Evolutionary conservation across 2,329 filamentous ascomycete genomes (phyloP), one percentile per base, ranked within the genome.

Genomic region (Trichoderma sp.): DNA sequence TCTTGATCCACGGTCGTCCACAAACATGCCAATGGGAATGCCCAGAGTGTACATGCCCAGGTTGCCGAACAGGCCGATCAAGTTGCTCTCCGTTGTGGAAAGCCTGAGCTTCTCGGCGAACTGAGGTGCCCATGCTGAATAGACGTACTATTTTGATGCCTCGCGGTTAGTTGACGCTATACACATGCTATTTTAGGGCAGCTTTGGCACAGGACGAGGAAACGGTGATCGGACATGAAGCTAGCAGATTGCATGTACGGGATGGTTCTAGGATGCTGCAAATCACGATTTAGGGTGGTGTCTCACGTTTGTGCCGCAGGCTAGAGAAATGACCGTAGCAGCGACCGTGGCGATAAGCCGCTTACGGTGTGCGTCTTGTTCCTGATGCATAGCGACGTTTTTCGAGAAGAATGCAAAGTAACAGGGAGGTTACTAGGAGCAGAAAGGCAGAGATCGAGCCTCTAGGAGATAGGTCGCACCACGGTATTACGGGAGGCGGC

Each of bases 81-180:
- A 85, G 84, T 99, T 98, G 84, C 91, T 95, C 84, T 98, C 89
- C 3, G 96, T 98, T n/a, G 97, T 93, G 16, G 95, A 95, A 77
- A 98, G 90, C 82, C 93, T 92, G 80, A 99, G 88, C 79, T 91
- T 92, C 81, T 97, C 92, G 67, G 95, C 95, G 82, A 98, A 98
- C 85, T 98, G 95, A 24, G 97, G 97, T 16, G 94, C 95, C 95
- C 97, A 99, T 85, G 96, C 96, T 74, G 95, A 98, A 85, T 98
- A 99, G 82, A 95, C 96, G 90, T 99, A 98, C 95, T 98, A 82
- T 67, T 27, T 74, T 38, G 63, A 63, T 21, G 24, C 6, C 14
- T 24, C 53, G n/a, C 29, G 59, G 71, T 77, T 24, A 77, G 76
- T 35, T 29, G 35, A 62, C 4, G 24, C 2, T 45, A 29, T 56